A percentile compares a stretch with the other conserved stretches of the same genome.
These are phyloP conservation scores for Mortierella antarctica DNA, from an alignment of 192 early-diverging fungal species.

Conservation along the genomic window DNA sequence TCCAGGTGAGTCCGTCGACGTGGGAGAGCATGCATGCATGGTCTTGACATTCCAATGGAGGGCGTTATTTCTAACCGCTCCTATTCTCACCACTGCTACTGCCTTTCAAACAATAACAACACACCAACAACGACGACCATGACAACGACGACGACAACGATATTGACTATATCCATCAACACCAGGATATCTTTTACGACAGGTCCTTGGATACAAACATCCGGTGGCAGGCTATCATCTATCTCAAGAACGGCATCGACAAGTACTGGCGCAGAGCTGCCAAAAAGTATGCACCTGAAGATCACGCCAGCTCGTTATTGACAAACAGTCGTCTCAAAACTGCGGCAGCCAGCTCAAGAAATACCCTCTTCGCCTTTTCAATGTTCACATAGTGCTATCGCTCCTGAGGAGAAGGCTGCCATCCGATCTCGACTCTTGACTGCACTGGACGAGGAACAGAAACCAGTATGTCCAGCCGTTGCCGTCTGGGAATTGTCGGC, in stretches of 20 bases:
- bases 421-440: constrained; percentile 74
- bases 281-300: constrained; percentile 61
- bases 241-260: constrained; percentile 92
- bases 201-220: constrained; percentile 68
- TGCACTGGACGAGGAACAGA: constrained; percentile 75
- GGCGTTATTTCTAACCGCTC: neutral
- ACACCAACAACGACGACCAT: too few species aligned
- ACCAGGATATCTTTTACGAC: constrained; percentile 81
- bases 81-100: neutral
- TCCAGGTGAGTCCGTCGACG: constrained; percentile 61
- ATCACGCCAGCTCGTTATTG: neutral
- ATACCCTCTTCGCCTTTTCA: too few species aligned
- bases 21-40: too few species aligned
- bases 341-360: neutral
- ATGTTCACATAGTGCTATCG: constrained; percentile 64
- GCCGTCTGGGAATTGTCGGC: neutral
- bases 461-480: constrained; percentile 58
- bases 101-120: neutral
- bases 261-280: constrained; percentile 88
- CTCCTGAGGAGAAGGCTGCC: constrained; percentile 73
- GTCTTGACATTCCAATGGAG: neutral
- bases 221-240: constrained; percentile 81
- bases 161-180: too few species aligned
- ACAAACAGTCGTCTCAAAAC: neutral
- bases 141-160: neutral